Conservation (phyloP, 1,284 basidiomycete genomes). For the Agroathelia rolfsii region DNA sequence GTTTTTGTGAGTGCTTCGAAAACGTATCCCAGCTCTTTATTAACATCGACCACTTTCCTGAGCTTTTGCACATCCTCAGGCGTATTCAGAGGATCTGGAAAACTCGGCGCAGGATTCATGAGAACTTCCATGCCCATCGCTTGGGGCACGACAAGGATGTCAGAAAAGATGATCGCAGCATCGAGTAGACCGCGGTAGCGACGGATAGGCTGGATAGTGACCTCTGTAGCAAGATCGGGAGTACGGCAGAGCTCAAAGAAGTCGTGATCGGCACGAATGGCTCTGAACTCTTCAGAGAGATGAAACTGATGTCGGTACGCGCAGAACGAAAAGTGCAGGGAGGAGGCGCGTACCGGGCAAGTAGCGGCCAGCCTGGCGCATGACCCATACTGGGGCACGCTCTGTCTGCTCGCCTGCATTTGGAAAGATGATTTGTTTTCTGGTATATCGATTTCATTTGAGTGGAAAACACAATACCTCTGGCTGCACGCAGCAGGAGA, state of each 20-base stretch:
- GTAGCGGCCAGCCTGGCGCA: constrained; percentile 96
- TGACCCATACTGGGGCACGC: constrained; percentile 96
- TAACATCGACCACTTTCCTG: constrained; percentile 56
- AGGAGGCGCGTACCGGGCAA: constrained; percentile 64
- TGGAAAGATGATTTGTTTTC: constrained; percentile 1
- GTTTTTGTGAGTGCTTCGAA: constrained; percentile 85
- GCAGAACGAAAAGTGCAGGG: not conserved
- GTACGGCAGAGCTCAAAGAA: constrained; percentile 93
- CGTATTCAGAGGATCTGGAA: constrained; percentile 73
- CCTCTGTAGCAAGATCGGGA: constrained; percentile 73
- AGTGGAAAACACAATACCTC: constrained; percentile 36
- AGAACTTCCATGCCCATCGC: constrained; percentile 91
- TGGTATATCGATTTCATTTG: constrained; percentile 1
- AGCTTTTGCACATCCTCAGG: constrained; percentile 67
- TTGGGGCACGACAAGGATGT: constrained; percentile 93
- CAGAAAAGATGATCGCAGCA: constrained; percentile 93
- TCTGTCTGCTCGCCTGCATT: constrained; percentile 64
- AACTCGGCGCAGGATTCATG: constrained; percentile 87
- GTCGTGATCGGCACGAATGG: constrained; percentile 73
- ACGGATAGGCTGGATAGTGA: constrained; percentile 88
- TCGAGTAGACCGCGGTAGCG: constrained; percentile 80
- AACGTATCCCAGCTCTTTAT: constrained; percentile 81
- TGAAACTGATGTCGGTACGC: constrained; percentile 3
- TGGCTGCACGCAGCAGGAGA: constrained; percentile 80
- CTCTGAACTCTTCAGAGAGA: constrained; percentile 63